Base-by-base conservation (phyloP, 345 rosid genomes). In the Reutealis trisperma region DNA sequence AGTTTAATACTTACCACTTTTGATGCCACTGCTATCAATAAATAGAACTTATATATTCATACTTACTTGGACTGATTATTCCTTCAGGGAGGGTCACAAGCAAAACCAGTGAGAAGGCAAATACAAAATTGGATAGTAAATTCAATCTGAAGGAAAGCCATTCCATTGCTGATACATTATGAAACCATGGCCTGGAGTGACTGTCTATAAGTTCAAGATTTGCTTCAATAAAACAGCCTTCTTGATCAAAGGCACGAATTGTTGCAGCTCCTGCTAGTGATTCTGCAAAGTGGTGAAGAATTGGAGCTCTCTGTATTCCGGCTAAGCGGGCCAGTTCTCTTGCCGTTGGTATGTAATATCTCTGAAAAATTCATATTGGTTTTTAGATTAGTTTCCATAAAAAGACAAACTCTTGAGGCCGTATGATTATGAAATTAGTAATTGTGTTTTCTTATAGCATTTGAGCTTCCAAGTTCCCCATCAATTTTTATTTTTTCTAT, bases 171-270 rank as follows among this genome's bases (percentile, higher is more conserved):
- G 98, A 81, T 66, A 83, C 77, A 77, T 84, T 85, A 80, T 94
- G 95, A 84, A 94, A 94, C 98, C 97, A 94, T 72, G 98, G 95
- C 83, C 94, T 91, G 24, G 98, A 93, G 81, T 89, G 93, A 77
- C 78, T 84, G 80, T 94, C 94, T 70, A 93, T 78, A 45, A 93
- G 97, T 66, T 60, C 72, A 34, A 93, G 94, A 77, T 94, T 94
- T 72, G 89, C 82, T 77, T 72, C 67, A 55, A 79, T 80, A 81
- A 94, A 94, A 22, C 98, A 93, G 1, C 80, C 86, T 81, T 75
- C 85, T 76, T 91, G 95, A 77, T 88, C 92, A 84, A 93, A 94
- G 52, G 97, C 95, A 22, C 96, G 95, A 75, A 94, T 93, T 45
- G 93, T 87, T 73, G 95, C 91, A 51, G 98, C 94, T 19, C 98